Evolutionary conservation across 2,329 filamentous ascomycete species (phyloP), one percentile per base, ranked within the genome.

Genomic region (Arthrobotrys megalospora): DNA sequence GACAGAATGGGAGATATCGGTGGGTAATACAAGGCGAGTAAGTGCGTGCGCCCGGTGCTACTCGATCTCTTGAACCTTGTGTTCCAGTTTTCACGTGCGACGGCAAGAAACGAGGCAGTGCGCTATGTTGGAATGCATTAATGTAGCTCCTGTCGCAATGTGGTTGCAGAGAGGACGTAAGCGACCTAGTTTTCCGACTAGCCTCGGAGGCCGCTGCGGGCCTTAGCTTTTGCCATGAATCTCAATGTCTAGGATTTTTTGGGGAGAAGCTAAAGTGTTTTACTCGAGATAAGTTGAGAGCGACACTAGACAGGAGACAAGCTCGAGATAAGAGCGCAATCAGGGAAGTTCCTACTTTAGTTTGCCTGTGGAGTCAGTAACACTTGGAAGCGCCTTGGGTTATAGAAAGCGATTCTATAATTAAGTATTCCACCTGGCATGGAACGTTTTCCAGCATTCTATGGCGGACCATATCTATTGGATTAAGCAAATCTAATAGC

Each of bases 91-190:
- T 75, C 70, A 75, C 52, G 63, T 75, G 70, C 53, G 45, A 53
- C 63, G 53, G 63, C 21, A 65, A 43, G 68, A 62, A 45, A 58
- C 41, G 60, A 73, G 48, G 69, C 69, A 28, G 41, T 43, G 60
- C 43, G 65, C 21, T 28, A 36, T 48, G 65, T 65, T 66, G 48
- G 48, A 12, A 64, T 52, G 48, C 8, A 28, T n/a, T n/a, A n/a
- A 50, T 60, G 58, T 41, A 41, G 53, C 36, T 60, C 53, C 53
- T 55, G 63, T 72, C 69, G 69, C 69, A 72, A 73, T 73, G 58
- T 53, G 50, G 70, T 67, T 75, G 62, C 62, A 75, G 19, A 66
- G 52, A 68, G 68, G 70, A 75, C 70, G 70, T 75, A 75, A 75
- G 70, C 62, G 63, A 75, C 63, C 63, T 43, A 63, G 52, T 68